Evolutionary conservation across 2,329 filamentous ascomycete genomes (phyloP), one percentile per base, ranked within the genome.

Genomic region (Pleurostoma richardsiae): DNA sequence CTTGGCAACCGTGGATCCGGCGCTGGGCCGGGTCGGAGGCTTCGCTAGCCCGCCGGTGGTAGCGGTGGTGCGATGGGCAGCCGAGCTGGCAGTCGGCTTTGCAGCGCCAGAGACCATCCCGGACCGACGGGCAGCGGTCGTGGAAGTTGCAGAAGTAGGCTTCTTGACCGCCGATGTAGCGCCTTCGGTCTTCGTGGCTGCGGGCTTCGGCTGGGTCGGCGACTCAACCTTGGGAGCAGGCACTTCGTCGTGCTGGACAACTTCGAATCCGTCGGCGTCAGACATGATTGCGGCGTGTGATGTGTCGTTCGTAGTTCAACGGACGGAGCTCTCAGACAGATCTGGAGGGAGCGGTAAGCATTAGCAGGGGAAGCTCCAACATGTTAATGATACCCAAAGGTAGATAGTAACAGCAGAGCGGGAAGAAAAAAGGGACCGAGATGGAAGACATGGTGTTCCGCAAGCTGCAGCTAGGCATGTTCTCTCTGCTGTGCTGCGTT

Each of bases 181-280:
- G 41, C 52, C 49, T n/a, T 52, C 47, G 41, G 54, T 42, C 44
- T 54, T 52, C 4, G 52, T 26, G 33, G 48, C 31, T 39, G 44
- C 41, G 26, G 49, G 39, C 39, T 52, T 52, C 41, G 45, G 50
- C 41, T 31, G 44, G 8, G 39, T 31, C 10, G 46, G 19, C 4
- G 11, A 31, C 39, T 41, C 39, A 6, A 43, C 43, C n/a, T 27
- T 26, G 28, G 48, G 42, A 47, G 47, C 46, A 27, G 53, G 52
- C 39, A 53, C 56, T 41, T 61, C 59, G 40, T 52, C 51, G 48
- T 56, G 56, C 51, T 59, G 53, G 47, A 59, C 59, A 41, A 56
- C 56, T 42, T 64, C 59, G 50, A 57, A 52, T 40, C 46, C 56
- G 39, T 63, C 63, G 54, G 51, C 53, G 50, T 66, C 63, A 43